Conservation (phyloP, 352 stramenopile species). For the Phytophthora palmivora region DNA sequence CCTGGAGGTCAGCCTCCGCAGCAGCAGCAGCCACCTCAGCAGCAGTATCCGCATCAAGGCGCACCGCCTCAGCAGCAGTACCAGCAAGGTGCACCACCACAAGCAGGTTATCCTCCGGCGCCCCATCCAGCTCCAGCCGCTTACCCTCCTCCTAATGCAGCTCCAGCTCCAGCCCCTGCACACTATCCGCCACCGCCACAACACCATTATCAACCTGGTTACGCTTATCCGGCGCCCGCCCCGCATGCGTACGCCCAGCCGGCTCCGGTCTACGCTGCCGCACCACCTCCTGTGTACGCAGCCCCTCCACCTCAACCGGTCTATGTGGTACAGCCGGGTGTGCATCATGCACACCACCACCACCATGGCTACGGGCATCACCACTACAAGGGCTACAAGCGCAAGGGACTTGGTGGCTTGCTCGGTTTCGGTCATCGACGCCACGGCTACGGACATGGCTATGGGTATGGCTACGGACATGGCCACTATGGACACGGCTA, state of each 20-base stretch:
- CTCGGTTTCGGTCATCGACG: constrained; percentile 21
- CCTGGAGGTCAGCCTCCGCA: constrained; percentile 13
- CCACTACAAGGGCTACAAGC: constrained; percentile 35
- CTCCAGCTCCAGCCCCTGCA: too few relatives aligned
- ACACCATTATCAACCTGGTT: constrained; percentile 23
- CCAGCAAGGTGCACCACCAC: too few relatives aligned
- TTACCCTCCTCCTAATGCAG: too few relatives aligned
- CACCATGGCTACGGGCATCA: constrained; percentile 30
- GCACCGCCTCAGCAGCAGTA: constrained; percentile 26
- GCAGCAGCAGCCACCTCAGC: neutral
- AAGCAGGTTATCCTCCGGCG: constrained; percentile 11
- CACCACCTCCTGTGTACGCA: constrained; percentile 23
- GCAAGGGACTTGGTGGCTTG: constrained; percentile 29
- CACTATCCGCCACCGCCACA: constrained; percentile 27
- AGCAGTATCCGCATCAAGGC: constrained; percentile 38
- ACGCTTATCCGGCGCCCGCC: constrained; percentile 14
- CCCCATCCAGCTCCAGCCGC: too few relatives aligned
- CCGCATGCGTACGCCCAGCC: constrained; percentile 16
- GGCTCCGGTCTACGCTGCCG: constrained; percentile 9
- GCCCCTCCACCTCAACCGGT: constrained; percentile 28
- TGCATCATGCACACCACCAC: constrained; percentile 29
- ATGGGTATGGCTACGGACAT: constrained; percentile 26
- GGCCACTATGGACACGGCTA: constrained; percentile 27
- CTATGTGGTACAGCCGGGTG: constrained; percentile 40
- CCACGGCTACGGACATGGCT: constrained; percentile 15